Base-by-base conservation (phyloP, 108 stramenopile species). In the Cyclotella choctawhatcheeana region DNA sequence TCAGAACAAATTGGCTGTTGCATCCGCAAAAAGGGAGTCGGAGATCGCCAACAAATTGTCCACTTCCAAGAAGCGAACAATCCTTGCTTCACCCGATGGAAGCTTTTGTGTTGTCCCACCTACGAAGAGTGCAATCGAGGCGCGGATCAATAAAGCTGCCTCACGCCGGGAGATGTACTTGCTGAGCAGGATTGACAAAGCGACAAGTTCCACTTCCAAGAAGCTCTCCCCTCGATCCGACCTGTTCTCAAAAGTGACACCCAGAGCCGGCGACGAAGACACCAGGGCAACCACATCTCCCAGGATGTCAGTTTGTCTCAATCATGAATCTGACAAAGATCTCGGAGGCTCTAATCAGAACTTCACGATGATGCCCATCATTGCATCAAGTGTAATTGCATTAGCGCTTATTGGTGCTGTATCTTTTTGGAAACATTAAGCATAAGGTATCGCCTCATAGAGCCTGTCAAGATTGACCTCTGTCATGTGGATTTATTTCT, bases 221-320 rank as follows among this genome's bases (percentile, higher is more conserved):
- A 44, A 27, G 24, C 32, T 54, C 30, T 31, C 32, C 14, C 48
- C 47, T 22, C 53, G 50, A 18, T 34, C 20, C n/a, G 51, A 73
- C 32, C 32, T 73, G 35, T 73, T 73, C 56, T 14, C 72, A 2
- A 40, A 61, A 5, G 53, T 64, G 10, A 60, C 72, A 8, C 72
- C 72, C 2, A 64, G 63, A 33, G 1, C 29, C 3, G 63, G 48
- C 21, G 47, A 48, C 8, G 26, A 56, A 1, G 40, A 30, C 16
- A 48, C 44, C 25, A 21, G 13, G 20, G 18, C 37, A 40, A 40
- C 8, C 4, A n/a, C 47, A 4, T 69, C 68, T 16, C 68, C 68
- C 8, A 3, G 60, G 26, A 71, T 61, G 32, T 59, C 59, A 25
- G 70, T 60, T 52, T 60, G 59, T 35, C 60, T 61, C 10, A 51